These are phyloP conservation scores for Suillus paluster DNA, from an alignment of 768 basidiomycete genomes.

Conservation along the genomic window DNA sequence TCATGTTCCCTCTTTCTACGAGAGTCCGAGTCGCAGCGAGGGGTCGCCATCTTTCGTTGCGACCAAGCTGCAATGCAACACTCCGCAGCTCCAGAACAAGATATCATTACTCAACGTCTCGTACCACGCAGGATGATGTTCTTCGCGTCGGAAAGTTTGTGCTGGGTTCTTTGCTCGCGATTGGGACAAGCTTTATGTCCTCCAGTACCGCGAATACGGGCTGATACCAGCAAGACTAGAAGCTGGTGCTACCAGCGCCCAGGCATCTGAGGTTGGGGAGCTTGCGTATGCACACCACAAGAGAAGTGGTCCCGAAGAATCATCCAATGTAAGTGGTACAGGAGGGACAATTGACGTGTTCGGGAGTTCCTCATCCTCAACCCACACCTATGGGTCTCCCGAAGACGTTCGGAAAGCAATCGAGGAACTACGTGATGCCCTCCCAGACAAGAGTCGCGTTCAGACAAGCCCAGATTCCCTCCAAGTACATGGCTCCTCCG, in stretches of 20 bases:
- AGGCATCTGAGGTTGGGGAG: not conserved
- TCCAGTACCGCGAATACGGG: constrained; percentile 8
- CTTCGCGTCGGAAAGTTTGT: constrained; percentile 17
- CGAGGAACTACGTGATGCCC: constrained; percentile 48
- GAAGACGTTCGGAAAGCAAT: constrained; percentile 56
- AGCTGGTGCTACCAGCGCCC: not conserved
- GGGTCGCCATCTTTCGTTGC: not conserved
- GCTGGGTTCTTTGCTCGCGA: constrained; percentile 20
- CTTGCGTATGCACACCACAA: constrained; percentile 13
- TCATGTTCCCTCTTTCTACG: not conserved
- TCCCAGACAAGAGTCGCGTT: constrained; percentile 53
- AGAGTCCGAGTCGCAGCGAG: not conserved
- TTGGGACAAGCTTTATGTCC: constrained; percentile 26
- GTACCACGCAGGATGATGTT: constrained; percentile 11
- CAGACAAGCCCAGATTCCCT: constrained; percentile 56
- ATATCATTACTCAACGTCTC: not conserved
- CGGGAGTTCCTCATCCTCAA: constrained; percentile 9
- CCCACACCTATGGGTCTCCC: constrained; percentile 48
- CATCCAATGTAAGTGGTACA: not conserved
- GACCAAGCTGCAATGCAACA: not conserved
- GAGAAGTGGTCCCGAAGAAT: not conserved
- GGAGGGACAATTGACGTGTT: not conserved
- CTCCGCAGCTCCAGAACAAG: not conserved
- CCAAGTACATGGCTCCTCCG: constrained; percentile 64
- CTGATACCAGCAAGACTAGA: constrained; percentile 13